phyloP scores from a whole-genome alignment of 768 basidiomycete species.

The Phylloporus rhodoxanthus region DNA sequence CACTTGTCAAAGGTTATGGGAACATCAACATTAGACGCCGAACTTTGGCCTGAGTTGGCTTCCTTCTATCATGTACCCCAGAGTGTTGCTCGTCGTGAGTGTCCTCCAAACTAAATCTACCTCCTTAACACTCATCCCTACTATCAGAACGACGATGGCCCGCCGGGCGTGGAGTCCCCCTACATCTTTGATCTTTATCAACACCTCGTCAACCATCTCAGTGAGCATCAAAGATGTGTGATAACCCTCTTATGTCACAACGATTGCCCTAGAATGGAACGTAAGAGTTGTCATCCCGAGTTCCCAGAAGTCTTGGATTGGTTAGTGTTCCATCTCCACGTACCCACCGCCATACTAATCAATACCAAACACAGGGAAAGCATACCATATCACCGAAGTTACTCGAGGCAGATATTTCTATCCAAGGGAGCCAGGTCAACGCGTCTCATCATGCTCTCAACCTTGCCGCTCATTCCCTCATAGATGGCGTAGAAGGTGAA shows the following conservation, averaged over 20 bases:
- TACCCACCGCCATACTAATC: background rate
- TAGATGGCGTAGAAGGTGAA: conserved; percentile 63
- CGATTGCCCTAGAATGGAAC: conserved; percentile 52
- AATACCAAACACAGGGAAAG: conserved; percentile 44
- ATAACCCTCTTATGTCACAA: conserved; percentile 6
- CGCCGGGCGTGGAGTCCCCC: conserved; percentile 66
- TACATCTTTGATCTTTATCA: conserved; percentile 68
- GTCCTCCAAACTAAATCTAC: background rate
- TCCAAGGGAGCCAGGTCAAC: conserved; percentile 50
- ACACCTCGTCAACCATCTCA: conserved; percentile 52
- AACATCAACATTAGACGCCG: conserved; percentile 5
- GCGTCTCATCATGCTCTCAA: background rate
- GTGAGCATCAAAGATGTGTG: conserved; percentile 32
- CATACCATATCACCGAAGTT: conserved; percentile 72
- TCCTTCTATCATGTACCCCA: conserved; percentile 15
- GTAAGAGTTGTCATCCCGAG: conserved; percentile 78
- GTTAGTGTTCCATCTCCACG: conserved; percentile 32
- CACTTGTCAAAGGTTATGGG: conserved; percentile 15
- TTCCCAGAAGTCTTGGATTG: conserved; percentile 85
- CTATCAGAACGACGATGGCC: conserved; percentile 77
- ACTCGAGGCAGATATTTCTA: conserved; percentile 73
- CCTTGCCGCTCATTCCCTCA: background rate
- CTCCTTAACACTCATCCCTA: background rate
- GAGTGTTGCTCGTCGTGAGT: conserved; percentile 43
- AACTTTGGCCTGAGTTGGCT: background rate